These are phyloP conservation scores for Citrullus colocynthis DNA, from an alignment of 306 rosid genomes.

Conservation along the genomic window DNA sequence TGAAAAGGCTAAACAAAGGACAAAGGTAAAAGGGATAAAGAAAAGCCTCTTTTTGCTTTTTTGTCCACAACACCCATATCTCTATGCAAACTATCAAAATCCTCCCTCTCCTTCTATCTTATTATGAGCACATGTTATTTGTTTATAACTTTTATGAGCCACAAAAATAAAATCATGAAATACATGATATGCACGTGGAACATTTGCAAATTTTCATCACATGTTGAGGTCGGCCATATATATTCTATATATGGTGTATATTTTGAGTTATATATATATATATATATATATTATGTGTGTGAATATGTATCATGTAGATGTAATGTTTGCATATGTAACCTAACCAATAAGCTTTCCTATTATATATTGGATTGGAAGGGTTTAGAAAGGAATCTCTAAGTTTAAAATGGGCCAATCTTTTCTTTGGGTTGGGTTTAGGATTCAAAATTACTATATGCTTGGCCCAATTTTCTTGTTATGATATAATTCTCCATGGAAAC, in stretches of 20 bases:
- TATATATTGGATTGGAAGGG: neutral
- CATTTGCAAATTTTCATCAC: slow-evolving; percentile 5
- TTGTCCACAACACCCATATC: neutral
- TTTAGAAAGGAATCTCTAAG: neutral
- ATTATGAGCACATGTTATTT: neutral
- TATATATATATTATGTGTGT: too few relatives aligned
- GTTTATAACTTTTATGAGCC: neutral
- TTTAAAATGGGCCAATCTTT: neutral
- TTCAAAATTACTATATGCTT: neutral
- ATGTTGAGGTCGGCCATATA: neutral
- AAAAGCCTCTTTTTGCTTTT: neutral
- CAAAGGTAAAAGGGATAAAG: neutral
- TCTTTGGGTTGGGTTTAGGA: neutral
- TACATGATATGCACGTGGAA: slow-evolving; percentile 2
- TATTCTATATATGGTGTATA: neutral
- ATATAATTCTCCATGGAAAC: too few relatives aligned
- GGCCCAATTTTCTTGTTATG: neutral
- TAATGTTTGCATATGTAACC: neutral
- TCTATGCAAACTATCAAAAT: neutral
- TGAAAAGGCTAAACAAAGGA: neutral
- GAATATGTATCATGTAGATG: too few relatives aligned
- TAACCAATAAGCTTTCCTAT: neutral
- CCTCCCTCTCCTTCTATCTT: neutral
- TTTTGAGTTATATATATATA: neutral
- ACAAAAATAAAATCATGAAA: neutral